A percentile compares a stretch with the other conserved stretches of the same genome.
These are phyloP conservation scores for Chrysopogon serrulatus DNA, from an alignment of 176 grass and related monocot genomes.

Conservation along the genomic window DNA sequence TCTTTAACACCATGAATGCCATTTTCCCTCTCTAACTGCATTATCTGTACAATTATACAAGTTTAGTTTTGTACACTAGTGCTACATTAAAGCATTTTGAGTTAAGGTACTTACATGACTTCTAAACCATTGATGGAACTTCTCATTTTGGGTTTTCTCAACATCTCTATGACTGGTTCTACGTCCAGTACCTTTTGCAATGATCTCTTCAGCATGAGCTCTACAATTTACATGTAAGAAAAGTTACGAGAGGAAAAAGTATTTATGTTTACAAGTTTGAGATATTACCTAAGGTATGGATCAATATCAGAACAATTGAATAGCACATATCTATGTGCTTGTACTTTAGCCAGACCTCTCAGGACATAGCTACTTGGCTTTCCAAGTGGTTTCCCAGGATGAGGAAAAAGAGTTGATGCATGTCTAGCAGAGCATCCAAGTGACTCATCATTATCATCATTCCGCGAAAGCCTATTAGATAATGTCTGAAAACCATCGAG, in stretches of 20 bases:
- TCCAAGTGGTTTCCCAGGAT: neutral
- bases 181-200: neutral
- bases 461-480: neutral
- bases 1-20: neutral
- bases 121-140: slow-evolving; percentile 4
- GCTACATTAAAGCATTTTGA: neutral
- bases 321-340: slow-evolving; percentile 26
- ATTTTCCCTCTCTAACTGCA: neutral
- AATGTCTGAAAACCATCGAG: neutral
- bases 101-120: neutral
- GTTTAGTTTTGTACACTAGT: neutral
- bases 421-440: neutral
- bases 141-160: neutral
- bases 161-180: neutral
- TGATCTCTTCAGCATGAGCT: slow-evolving; percentile 3
- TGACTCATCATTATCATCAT: neutral
- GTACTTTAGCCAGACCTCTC: neutral
- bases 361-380: neutral
- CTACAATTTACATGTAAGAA: neutral
- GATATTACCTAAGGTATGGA: slow-evolving; percentile 14
- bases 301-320: slow-evolving; percentile 6
- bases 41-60: neutral
- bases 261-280: neutral
- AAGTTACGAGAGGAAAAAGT: neutral
- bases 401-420: neutral